Evolutionary conservation across 2,329 filamentous ascomycete genomes (phyloP), one percentile per base, ranked within the genome.

Genomic region (Geosmithia morbida): DNA sequence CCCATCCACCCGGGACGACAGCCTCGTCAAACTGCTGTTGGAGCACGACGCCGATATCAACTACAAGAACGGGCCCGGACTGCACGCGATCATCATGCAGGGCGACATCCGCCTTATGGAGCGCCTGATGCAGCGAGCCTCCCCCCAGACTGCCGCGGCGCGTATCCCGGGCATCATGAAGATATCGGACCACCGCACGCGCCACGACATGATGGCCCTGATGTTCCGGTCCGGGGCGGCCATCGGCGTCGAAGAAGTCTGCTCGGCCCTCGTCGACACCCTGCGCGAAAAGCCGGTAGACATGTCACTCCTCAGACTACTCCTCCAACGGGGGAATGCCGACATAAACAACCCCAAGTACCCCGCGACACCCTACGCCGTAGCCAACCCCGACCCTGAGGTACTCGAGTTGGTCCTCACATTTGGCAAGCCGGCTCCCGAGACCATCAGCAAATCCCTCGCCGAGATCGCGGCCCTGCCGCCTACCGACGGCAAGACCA

Each of bases 31-130:
- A 7, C 62, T 79, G 4, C 59, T 79, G 3, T 60, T 80, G 5
- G 63, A 66, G 2, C 63, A 75, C 50, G 68, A 71, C 14, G 71
- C 71, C 3, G 74, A 78, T 44, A 66, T 75, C 39, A 77, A 76
- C 51, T 73, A 71, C 47, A 70, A 72, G 41, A 67, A 71, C 22
- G 72, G 74, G 0, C 61, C 67, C n/a, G 68, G 66, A 2, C 61
- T 79, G 14, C 57, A 66, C 0, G 62, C 68, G 0, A 68, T 75
- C 0, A 69, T 79, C 17, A 51, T 57, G 2, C 69, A 72, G 48
- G 67, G 64, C 29, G 74, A 79, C 45, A 48, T 71, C 1, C 57
- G 56, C 0, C 58, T 79, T 0, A 55, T 79, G 1, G 60, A 65
- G 16, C 62, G 60, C 0, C 53, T 79, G 7, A 58, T 77, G 2